Evolutionary conservation across 352 stramenopile genomes (phyloP), one percentile per base, ranked within the genome.

Genomic region (Phytophthora hybrid): DNA sequence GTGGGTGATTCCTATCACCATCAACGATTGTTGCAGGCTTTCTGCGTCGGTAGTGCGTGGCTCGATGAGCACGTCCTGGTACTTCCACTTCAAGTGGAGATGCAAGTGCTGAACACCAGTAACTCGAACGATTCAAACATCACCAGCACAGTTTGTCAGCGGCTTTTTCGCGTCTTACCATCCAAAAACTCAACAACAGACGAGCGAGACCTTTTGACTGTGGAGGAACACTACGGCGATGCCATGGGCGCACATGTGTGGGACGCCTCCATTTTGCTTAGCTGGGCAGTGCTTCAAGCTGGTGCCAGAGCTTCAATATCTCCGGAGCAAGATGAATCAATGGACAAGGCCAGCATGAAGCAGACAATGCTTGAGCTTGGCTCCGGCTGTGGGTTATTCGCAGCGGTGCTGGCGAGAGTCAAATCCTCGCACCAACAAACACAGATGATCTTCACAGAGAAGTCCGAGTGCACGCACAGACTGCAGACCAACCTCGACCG

Each of bases 171-270:
- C 16, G 13, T 16, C 10, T 23, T 10, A 6, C 3, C 34, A 10
- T 26, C 16, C 19, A 55, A 3, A 3, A 53, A 8, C 51, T 18
- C 5, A 69, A 19, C 5, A 31, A 32, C 16, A 49, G 31, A 14
- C 34, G 53, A 75, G 14, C 4, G 13, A 18, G 34, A 14, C 1
- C 1, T 77, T 9, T 13, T 84, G 5, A n/a, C 64, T n/a, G 76
- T 92, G 5, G 64, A 85, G 49, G 86, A 93, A 58, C 71, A 89
- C 63, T 92, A 93, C 41, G 86, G 86, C 11, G 76, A 89, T 26
- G 67, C 81, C 9, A 93, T 93, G 86, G 86, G 82, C 1, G 77
- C 86, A 1, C 83, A 92, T 55, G 64, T 92, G 18, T 93, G 86
- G 86, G 86, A 93, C 59, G 84, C 86, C 1, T 88, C 79, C 5